Conservation (phyloP, 106 monocot genomes). For the Vanilla planifolia region DNA sequence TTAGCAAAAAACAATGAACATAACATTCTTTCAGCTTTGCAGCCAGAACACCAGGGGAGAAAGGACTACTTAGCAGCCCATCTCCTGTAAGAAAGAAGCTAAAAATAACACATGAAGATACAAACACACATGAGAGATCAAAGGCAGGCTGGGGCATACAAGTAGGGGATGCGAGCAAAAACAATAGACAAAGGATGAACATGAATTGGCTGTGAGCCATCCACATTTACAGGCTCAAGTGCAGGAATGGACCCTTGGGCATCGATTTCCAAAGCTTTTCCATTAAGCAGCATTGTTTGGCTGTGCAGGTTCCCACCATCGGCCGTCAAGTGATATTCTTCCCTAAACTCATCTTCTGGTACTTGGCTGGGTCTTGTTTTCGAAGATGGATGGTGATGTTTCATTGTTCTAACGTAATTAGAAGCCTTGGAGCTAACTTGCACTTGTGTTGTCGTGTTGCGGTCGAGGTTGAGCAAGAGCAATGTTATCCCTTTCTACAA, state of each 20-base stretch:
- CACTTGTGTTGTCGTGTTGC: conserved; percentile 55
- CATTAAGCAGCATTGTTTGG: conserved; percentile 81
- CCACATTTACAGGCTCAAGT: conserved; percentile 35
- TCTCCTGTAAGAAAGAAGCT: not conserved
- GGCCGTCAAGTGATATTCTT: conserved; percentile 90
- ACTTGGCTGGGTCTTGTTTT: conserved; percentile 18
- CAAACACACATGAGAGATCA: not conserved
- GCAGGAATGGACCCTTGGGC: conserved; percentile 46
- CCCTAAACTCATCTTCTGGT: conserved; percentile 29
- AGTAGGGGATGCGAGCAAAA: conserved; percentile 72
- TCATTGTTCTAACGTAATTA: not conserved
- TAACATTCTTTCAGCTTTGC: conserved; percentile 6
- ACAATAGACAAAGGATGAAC: conserved; percentile 79
- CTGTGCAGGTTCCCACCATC: conserved; percentile 69
- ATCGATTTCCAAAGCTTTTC: conserved; percentile 40
- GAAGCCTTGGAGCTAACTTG: conserved; percentile 10
- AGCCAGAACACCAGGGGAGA: not conserved
- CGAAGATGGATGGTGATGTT: conserved; percentile 1
- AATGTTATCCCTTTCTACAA: conserved; percentile 82
- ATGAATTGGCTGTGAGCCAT: conserved; percentile 37
- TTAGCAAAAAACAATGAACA: not conserved
- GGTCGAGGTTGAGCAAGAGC: conserved; percentile 73
- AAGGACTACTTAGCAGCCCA: conserved; percentile 15
- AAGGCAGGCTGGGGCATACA: conserved; percentile 47
- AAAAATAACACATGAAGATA: not conserved